Evolutionary conservation across 169 alveolate species (phyloP), one percentile per base, ranked within the genome.

Genomic region (Plasmodium berghei): DNA sequence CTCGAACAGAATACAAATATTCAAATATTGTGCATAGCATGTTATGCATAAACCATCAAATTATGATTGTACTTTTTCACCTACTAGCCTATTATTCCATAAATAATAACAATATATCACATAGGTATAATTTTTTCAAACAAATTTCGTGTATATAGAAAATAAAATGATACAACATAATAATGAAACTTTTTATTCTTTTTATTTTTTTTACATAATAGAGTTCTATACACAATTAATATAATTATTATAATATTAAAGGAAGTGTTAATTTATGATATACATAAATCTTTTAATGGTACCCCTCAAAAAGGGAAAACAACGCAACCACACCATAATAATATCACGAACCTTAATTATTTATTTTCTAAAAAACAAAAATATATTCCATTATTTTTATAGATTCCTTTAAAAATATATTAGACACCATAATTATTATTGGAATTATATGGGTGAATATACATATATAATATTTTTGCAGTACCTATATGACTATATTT

Each of bases 381-480:
- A 58, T 58, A 16, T 58, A 24, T n/a, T 34, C 10, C 10, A 22
- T 54, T 55, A 55, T 54, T 70, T 80, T 80, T 80, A 14, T 46
- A 80, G 90, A 49, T 61, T 48, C 83, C 63, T 80, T 80, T 34
- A 80, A 80, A 54, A 80, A 80, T 20, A 69, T 80, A 56, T 61
- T 80, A 69, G 90, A 80, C 61, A 55, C 83, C n/a, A 40, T 55
- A 66, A 58, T 80, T 49, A 80, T 42, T 42, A 69, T 80, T 66
- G 90, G 90, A 67, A 80, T 80, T 66, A 67, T 80, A 80, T 80
- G 90, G 90, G 90, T 80, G 20, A 75, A 1, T 56, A 63, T 22
- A n/a, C 4, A 8, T 46, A 12, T 48, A 45, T 34, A 5, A 69
- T 24, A n/a, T 18, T 46, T 69, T 69, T 20, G 46, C 77, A 34